A percentile compares a stretch with the other conserved stretches of the same genome.
phyloP scores from a whole-genome alignment of 306 rosid species.

The Albizia julibrissin region DNA sequence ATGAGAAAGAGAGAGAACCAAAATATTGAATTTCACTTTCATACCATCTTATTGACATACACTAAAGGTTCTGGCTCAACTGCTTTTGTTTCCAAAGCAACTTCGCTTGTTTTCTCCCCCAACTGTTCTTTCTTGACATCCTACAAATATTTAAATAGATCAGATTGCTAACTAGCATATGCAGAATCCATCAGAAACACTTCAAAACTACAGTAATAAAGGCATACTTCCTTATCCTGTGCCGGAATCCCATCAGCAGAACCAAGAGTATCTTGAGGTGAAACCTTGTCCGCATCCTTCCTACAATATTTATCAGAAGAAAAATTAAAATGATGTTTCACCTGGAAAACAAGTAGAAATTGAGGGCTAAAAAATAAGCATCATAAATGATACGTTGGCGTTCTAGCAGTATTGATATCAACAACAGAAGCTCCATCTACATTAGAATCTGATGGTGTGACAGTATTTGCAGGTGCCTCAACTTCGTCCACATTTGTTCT shows the following conservation, averaged over 20 bases:
- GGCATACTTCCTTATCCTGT: constrained; percentile 58
- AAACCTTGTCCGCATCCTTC: constrained; percentile 41
- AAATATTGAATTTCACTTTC: constrained; percentile 21
- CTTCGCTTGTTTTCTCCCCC: constrained; percentile 55
- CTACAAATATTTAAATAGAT: constrained; percentile 43
- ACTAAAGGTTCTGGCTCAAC: constrained; percentile 68
- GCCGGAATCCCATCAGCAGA: constrained; percentile 56
- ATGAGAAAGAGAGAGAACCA: constrained; percentile 17
- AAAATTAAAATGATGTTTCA: constrained; percentile 3
- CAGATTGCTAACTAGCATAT: constrained; percentile 39
- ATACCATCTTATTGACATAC: constrained; percentile 77
- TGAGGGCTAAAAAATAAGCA: constrained; percentile 22
- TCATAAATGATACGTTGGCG: constrained; percentile 57
- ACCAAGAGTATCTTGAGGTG: constrained; percentile 47
- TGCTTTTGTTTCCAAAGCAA: constrained; percentile 58
- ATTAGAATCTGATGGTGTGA: constrained; percentile 42
- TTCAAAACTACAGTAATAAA: constrained; percentile 30
- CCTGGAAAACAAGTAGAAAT: background rate
- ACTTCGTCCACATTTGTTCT: constrained; percentile 48
- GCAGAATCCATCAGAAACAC: constrained; percentile 19
- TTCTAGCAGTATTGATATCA: constrained; percentile 36
- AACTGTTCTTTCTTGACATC: constrained; percentile 51
- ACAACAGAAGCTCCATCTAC: constrained; percentile 45
- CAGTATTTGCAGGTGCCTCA: constrained; percentile 46
- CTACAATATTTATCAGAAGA: constrained; percentile 44